Evolutionary conservation across 352 stramenopile species (phyloP).

Genomic region (Globisporangium parvum): DNA sequence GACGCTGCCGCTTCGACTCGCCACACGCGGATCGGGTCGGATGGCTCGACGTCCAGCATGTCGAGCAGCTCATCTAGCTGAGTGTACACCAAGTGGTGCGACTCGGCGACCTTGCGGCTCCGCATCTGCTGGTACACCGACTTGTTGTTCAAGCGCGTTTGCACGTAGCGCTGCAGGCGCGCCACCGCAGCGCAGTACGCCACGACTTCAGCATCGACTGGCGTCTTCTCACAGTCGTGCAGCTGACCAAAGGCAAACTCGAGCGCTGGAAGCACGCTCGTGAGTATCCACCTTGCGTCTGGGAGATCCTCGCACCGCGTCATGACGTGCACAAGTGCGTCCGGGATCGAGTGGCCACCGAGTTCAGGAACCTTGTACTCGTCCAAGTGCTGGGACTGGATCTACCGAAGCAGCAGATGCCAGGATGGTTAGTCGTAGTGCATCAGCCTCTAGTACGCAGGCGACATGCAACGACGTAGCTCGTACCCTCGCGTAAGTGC

Average conservation of each 20-base stretch:
- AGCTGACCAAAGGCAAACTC: background rate
- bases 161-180: background rate
- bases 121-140: background rate
- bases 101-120: conserved; percentile 2
- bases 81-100: conserved; percentile 4
- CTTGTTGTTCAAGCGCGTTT: background rate
- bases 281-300: background rate
- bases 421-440: background rate
- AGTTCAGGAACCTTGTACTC: conserved; percentile 4
- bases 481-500: background rate
- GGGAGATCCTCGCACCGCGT: background rate
- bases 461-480: background rate
- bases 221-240: background rate
- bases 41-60: background rate
- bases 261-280: background rate
- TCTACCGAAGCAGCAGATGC: no score
- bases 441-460: background rate
- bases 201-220: background rate
- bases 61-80: conserved; percentile 10
- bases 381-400: background rate
- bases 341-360: background rate
- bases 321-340: background rate
- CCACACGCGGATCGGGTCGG: conserved; percentile 1
- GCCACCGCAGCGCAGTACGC: background rate
- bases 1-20: background rate